Evolutionary conservation across 2,329 filamentous ascomycete genomes (phyloP), one percentile per base, ranked within the genome.

Genomic region (Hysterium pulicare): DNA sequence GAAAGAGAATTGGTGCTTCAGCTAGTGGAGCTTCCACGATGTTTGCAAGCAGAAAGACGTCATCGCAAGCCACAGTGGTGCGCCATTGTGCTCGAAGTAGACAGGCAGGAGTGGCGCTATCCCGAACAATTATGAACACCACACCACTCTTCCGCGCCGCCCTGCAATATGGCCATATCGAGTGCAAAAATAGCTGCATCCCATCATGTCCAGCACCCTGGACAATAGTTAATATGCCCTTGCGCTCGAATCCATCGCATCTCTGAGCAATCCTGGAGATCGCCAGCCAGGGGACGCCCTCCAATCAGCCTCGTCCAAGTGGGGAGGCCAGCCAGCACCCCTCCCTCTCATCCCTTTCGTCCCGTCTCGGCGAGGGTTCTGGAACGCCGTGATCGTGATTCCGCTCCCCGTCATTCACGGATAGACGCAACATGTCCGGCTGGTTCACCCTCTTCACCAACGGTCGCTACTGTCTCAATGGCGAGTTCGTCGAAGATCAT

Each of bases 401-500:
- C 24, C 24, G n/a, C n/a, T n/a, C n/a, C n/a, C n/a, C n/a, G n/a
- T n/a, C n/a, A n/a, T n/a, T n/a, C n/a, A n/a, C n/a, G n/a, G 13
- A 28, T 28, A 28, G 8, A 13, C 24, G 8, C 7, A 41, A 33
- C 44, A 69, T 69, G 66, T 62, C 64, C 19, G 66, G 67, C 55
- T 70, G 64, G 57, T 71, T 71, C 51, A 74, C 69, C 13, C 62
- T 67, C 39, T 73, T 74, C 53, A 68, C 66, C 17, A 75, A 75
- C 48, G 70, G 65, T 50, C 67, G 70, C 40, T 65, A 73, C 17
- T 67, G 70, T 47, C 66, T 69, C 40, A 51, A 67, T 40, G 72
- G 71, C 45, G 50, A 68, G 48, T 58, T 74, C 9, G 59, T 71
- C 22, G 63, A 71, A 23, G 66, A 71, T 46, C 65, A 69, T 33